Conservation (phyloP, 1,284 basidiomycete species). For the Apiotrichum montevideense region DNA sequence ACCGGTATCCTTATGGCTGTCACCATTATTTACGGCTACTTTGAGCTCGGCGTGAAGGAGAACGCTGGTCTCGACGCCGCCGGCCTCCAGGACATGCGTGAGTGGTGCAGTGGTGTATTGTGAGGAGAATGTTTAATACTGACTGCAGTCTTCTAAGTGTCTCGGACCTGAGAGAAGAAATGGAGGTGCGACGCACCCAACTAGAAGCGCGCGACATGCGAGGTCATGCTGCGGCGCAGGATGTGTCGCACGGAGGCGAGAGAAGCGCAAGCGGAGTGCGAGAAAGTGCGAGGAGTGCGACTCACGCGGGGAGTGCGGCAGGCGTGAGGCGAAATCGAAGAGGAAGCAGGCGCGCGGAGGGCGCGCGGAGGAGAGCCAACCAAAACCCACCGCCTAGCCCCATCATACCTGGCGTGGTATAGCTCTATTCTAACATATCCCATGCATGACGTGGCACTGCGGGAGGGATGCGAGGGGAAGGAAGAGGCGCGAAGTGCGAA, state of each 20-base stretch:
- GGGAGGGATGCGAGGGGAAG: background rate
- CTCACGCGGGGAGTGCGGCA: too few species aligned
- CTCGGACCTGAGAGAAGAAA: background rate
- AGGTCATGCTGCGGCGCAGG: background rate
- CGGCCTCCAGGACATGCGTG: slow-evolving; percentile 47
- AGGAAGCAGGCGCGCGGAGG: too few species aligned
- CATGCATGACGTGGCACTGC: slow-evolving; percentile 2
- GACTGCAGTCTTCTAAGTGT: background rate
- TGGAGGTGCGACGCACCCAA: too few species aligned
- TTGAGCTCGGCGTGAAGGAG: slow-evolving; percentile 52
- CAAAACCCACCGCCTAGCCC: background rate
- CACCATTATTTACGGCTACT: slow-evolving; percentile 89
- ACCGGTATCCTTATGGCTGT: slow-evolving; percentile 98
- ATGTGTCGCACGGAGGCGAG: background rate
- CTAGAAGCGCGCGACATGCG: too few species aligned
- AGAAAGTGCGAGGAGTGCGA: too few species aligned
- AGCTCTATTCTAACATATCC: slow-evolving; percentile 4
- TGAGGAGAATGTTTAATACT: background rate
- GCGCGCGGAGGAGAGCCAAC: background rate
- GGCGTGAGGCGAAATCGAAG: too few species aligned
- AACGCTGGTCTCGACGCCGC: slow-evolving; percentile 48
- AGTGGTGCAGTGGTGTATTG: background rate
- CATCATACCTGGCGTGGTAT: slow-evolving; percentile 3
- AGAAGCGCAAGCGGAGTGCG: too few species aligned
- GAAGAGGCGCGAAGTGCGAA: too few species aligned